Evolutionary conservation across 2,329 filamentous ascomycete genomes (phyloP), one percentile per base, ranked within the genome.

Genomic region (Fusarium tupiense): DNA sequence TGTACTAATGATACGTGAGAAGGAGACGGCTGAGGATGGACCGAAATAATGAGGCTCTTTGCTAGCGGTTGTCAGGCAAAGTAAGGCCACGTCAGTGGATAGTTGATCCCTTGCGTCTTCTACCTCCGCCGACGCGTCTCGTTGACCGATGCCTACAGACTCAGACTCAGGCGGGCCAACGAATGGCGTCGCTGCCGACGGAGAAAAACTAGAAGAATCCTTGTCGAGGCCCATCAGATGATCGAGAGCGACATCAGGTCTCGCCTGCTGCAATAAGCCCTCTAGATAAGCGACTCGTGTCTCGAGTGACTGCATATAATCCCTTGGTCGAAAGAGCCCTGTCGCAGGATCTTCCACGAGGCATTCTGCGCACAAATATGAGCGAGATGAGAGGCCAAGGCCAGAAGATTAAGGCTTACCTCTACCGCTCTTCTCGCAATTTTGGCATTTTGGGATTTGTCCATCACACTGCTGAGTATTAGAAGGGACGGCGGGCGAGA

Each of bases 41-140:
- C 71, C 71, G 41, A 73, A 73, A 29, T 73, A 73, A 24, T 72
- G 71, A 71, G 71, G 71, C 40, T 72, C 71, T 19, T 69, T 73
- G 44, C 71, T 63, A 5, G 71, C 71, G 17, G 71, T 54, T 8
- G 68, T 73, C 13, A 73, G 24, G 40, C 68, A 73, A 4, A 73
- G 46, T 44, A 73, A 24, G 2, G 71, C 71, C 33, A 73, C 71
- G 16, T 73, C 71, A 22, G 71, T 63, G 14, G 69, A 74, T 5
- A 74, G 24, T 22, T 72, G 69, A 41, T 74, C 69, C 9, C 69
- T 66, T 7, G 59, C 60, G 7, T 74, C 69, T 22, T 74, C 69
- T 11, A 33, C 46, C 10, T 72, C 69, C 8, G 63, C n/a, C 2
- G 54, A 57, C 8, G n/a, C 31, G 13, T 46, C 59, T 2, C 26